These are phyloP conservation scores for Entomophthora muscae DNA, from an alignment of 371 early-diverging fungal species.

Conservation along the genomic window DNA sequence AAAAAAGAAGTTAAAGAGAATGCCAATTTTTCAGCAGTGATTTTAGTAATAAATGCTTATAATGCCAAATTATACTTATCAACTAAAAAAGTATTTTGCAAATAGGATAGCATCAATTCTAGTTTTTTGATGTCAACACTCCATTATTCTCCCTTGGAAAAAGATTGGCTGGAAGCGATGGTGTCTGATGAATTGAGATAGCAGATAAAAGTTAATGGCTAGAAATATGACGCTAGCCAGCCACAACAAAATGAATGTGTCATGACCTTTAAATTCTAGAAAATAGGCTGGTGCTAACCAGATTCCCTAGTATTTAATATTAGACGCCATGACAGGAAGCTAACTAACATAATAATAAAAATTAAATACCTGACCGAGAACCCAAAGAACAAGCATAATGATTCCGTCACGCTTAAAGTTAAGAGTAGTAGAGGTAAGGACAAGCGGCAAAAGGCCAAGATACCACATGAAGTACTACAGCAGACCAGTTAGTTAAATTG, in stretches of 20 bases:
- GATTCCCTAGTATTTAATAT: slow-evolving; percentile 32
- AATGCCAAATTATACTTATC: no score
- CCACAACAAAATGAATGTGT: slow-evolving; percentile 61
- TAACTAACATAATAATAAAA: neutral
- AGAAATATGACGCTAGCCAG: slow-evolving; percentile 50
- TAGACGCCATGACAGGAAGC: neutral
- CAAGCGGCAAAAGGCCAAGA: slow-evolving; percentile 71
- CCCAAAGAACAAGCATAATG: slow-evolving; percentile 28
- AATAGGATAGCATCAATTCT: no score
- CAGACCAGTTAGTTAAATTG: no score
- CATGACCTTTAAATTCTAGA: slow-evolving; percentile 69
- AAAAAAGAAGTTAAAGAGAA: no score
- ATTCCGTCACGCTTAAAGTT: neutral
- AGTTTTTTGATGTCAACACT: neutral
- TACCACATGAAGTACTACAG: slow-evolving; percentile 98
- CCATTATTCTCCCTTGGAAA: neutral
- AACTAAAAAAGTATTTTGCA: no score
- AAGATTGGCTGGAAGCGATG: slow-evolving; percentile 35
- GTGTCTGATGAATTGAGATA: slow-evolving; percentile 33
- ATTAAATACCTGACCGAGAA: slow-evolving; percentile 32
- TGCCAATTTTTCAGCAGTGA: no score
- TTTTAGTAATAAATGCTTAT: no score
- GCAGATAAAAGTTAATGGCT: slow-evolving; percentile 42
- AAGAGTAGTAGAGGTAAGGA: slow-evolving; percentile 39
- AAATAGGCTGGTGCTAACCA: slow-evolving; percentile 72